phyloP scores from a whole-genome alignment of 2,329 filamentous ascomycete genomes.

The Didymella pomorum region DNA sequence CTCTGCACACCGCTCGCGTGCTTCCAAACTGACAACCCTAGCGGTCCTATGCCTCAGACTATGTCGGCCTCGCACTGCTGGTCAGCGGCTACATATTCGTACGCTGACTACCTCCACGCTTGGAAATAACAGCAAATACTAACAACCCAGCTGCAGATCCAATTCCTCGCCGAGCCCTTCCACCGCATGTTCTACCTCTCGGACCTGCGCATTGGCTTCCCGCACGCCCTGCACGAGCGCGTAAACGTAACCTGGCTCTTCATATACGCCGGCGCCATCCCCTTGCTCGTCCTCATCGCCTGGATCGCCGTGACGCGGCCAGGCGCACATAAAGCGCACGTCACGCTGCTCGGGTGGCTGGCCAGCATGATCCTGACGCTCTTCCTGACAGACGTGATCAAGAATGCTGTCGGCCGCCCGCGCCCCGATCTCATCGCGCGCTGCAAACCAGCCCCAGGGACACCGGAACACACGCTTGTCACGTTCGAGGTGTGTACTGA shows the following conservation, averaged over 20 bases:
- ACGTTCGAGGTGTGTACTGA: slow-evolving; percentile 77
- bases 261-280: slow-evolving; percentile 77
- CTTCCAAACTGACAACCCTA: slow-evolving; percentile 45
- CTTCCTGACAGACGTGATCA: slow-evolving; percentile 85
- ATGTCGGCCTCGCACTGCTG: slow-evolving; percentile 78
- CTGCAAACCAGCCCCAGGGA: slow-evolving; percentile 74
- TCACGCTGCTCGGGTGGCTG: slow-evolving; percentile 80
- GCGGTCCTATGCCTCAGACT: slow-evolving; percentile 88
- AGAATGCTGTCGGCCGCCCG: slow-evolving; percentile 84
- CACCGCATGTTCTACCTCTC: slow-evolving; percentile 93
- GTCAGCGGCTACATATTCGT: slow-evolving; percentile 71
- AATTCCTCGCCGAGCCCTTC: slow-evolving; percentile 80
- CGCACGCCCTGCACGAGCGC: slow-evolving; percentile 82
- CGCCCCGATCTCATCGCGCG: slow-evolving; percentile 88
- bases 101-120: slow-evolving; percentile 23
- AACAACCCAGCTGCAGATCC: slow-evolving; percentile 58
- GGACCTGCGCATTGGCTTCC: slow-evolving; percentile 83
- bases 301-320: slow-evolving; percentile 71
- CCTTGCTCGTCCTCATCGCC: slow-evolving; percentile 70
- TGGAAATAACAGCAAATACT: background rate
- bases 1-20: background rate
- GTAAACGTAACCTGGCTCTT: slow-evolving; percentile 82
- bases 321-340: slow-evolving; percentile 80
- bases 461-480: slow-evolving; percentile 63
- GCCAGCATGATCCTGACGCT: slow-evolving; percentile 76